phyloP scores from a whole-genome alignment of 2,329 filamentous ascomycete species.

The Fusarium annulatum region DNA sequence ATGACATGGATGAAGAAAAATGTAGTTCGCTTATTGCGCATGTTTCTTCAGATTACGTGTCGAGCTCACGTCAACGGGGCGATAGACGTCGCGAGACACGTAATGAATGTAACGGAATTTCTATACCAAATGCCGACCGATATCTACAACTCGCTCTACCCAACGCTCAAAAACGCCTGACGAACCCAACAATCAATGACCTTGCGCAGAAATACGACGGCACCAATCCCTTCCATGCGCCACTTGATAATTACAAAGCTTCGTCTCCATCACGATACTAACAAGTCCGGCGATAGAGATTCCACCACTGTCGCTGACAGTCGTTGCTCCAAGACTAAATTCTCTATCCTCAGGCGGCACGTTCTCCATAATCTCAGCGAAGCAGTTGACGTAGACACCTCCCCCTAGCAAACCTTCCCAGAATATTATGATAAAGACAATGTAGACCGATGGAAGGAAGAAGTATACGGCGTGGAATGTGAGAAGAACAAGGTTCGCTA shows the following conservation, averaged over 20 bases:
- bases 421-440: conserved; percentile 87
- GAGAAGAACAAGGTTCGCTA: conserved; percentile 79
- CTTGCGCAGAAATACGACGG: conserved; percentile 61
- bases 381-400: conserved; percentile 94
- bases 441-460: conserved; percentile 85
- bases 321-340: conserved; percentile 90
- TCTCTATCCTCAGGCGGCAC: conserved; percentile 83
- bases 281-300: conserved; percentile 90
- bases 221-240: conserved; percentile 82
- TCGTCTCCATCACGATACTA: conserved; percentile 83
- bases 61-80: background rate
- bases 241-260: conserved; percentile 87
- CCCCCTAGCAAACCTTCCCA: conserved; percentile 96
- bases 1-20: background rate
- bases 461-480: conserved; percentile 80
- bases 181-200: conserved; percentile 13
- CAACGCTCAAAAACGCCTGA: conserved; percentile 6
- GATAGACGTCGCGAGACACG: background rate
- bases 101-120: conserved; percentile 15
- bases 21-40: conserved; percentile 15
- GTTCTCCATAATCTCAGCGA: conserved; percentile 90
- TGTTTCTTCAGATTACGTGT: conserved; percentile 9
- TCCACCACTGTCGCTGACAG: conserved; percentile 89
- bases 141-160: conserved; percentile 1
- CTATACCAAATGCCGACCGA: background rate